Conservation (phyloP, 257 asterid genomes). For the Ilex asprella region DNA sequence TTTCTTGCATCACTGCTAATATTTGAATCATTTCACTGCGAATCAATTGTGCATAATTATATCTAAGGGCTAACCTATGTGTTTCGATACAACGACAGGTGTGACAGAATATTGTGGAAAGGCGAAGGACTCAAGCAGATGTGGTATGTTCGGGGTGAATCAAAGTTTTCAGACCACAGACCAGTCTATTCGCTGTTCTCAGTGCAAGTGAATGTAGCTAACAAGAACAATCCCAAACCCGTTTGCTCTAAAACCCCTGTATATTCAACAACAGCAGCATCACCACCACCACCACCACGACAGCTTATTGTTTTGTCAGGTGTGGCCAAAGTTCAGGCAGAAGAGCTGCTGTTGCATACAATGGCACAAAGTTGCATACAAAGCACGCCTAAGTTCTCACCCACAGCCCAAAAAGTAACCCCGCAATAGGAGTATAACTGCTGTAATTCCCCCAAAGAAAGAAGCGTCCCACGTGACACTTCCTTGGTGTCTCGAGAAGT, state of each 20-base stretch:
- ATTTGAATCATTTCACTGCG: too few relatives aligned
- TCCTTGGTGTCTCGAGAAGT: too few relatives aligned
- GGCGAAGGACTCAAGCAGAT: constrained; percentile 77
- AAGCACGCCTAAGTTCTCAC: constrained; percentile 24
- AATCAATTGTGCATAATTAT: too few relatives aligned
- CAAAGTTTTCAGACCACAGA: constrained; percentile 85
- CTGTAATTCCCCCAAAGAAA: too few relatives aligned
- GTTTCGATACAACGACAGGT: constrained; percentile 34
- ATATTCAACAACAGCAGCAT: constrained; percentile 7
- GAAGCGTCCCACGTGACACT: too few relatives aligned
- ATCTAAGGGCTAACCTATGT: too few relatives aligned
- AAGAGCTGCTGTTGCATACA: constrained; percentile 19
- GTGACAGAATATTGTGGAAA: constrained; percentile 89
- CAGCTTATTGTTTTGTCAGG: neutral
- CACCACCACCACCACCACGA: neutral
- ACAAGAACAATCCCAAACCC: constrained; percentile 12
- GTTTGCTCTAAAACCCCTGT: constrained; percentile 4
- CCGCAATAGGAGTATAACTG: constrained; percentile 10
- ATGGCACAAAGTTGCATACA: constrained; percentile 35
- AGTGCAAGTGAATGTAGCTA: constrained; percentile 26
- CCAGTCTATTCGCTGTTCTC: constrained; percentile 77
- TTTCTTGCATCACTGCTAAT: too few relatives aligned
- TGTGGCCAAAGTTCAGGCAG: constrained; percentile 4
- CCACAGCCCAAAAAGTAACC: constrained; percentile 9
- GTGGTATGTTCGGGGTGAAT: constrained; percentile 67